These are phyloP conservation scores for Suillus weaverae DNA, from an alignment of 768 basidiomycete genomes.

Conservation along the genomic window DNA sequence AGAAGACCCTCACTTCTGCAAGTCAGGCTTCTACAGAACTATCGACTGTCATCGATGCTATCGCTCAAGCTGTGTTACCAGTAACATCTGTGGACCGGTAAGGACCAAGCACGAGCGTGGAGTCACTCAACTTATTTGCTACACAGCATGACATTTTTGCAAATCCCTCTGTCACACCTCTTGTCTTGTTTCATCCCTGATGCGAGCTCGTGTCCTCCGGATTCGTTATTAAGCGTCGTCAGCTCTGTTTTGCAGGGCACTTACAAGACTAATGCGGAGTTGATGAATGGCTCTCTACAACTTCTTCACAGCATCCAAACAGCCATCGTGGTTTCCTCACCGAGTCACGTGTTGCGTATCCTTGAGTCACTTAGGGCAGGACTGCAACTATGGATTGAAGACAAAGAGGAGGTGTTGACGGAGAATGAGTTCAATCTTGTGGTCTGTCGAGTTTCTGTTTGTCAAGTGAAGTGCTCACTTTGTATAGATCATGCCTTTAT, in stretches of 20 bases:
- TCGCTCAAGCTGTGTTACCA: slow-evolving; percentile 5
- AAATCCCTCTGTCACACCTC: slow-evolving; percentile 18
- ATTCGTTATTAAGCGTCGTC: slow-evolving; percentile 29
- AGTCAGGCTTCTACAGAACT: slow-evolving; percentile 13
- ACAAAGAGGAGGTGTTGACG: slow-evolving; percentile 40
- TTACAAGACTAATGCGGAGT: slow-evolving; percentile 35
- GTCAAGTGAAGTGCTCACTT: background rate
- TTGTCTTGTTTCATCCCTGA: slow-evolving; percentile 13
- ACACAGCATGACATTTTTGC: slow-evolving; percentile 1
- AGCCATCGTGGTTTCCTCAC: slow-evolving; percentile 31
- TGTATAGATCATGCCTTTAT: slow-evolving; percentile 38
- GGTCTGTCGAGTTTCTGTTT: slow-evolving; percentile 36
- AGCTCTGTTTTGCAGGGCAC: slow-evolving; percentile 32
- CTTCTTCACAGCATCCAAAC: slow-evolving; percentile 37
- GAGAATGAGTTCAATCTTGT: slow-evolving; percentile 47
- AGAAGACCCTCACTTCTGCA: slow-evolving; percentile 30
- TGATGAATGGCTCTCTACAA: slow-evolving; percentile 31
- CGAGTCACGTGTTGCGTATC: slow-evolving; percentile 33
- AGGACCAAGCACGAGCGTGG: background rate
- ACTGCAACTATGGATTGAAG: slow-evolving; percentile 54
- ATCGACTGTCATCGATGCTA: slow-evolving; percentile 13
- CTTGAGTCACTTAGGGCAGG: slow-evolving; percentile 39
- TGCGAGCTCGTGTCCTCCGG: slow-evolving; percentile 12
- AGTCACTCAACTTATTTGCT: background rate
- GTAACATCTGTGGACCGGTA: background rate